Conservation (phyloP, 1,139 yeast genomes). For the Waltiozyma sp. region DNA sequence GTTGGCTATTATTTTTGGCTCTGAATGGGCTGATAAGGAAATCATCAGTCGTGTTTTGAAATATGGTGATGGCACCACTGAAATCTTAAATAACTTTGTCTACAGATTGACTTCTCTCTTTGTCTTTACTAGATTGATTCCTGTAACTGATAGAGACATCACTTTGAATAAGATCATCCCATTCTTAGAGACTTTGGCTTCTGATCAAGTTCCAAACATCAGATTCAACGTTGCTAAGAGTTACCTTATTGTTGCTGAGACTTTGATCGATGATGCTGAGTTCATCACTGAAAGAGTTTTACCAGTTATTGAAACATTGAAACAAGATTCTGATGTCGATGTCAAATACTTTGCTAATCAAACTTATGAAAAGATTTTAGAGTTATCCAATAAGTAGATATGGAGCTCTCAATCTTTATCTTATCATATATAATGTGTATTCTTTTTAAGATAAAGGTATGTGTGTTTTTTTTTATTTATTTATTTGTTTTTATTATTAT, state of each 20-base stretch:
- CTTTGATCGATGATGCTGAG: slow-evolving; percentile 26
- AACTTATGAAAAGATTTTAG: slow-evolving; percentile 29
- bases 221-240: slow-evolving; percentile 92
- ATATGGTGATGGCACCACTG: slow-evolving; percentile 28
- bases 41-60: slow-evolving; percentile 66
- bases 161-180: slow-evolving; percentile 64
- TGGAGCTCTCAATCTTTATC: no score
- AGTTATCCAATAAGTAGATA: neutral
- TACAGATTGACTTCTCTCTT: slow-evolving; percentile 86
- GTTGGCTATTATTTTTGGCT: slow-evolving; percentile 79
- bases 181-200: slow-evolving; percentile 57
- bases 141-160: slow-evolving; percentile 48
- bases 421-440: no score
- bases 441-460: neutral
- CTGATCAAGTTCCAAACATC: slow-evolving; percentile 87
- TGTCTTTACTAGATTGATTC: slow-evolving; percentile 71
- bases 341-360: slow-evolving; percentile 77
- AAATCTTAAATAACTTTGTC: slow-evolving; percentile 41
- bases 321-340: slow-evolving; percentile 73
- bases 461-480: no score
- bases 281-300: slow-evolving; percentile 46
- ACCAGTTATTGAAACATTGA: slow-evolving; percentile 54
- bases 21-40: slow-evolving; percentile 85
- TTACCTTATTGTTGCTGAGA: slow-evolving; percentile 48
- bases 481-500: no score